These are phyloP conservation scores for Barnettozyma populi DNA, from an alignment of 805 yeast genomes.

Conservation along the genomic window DNA sequence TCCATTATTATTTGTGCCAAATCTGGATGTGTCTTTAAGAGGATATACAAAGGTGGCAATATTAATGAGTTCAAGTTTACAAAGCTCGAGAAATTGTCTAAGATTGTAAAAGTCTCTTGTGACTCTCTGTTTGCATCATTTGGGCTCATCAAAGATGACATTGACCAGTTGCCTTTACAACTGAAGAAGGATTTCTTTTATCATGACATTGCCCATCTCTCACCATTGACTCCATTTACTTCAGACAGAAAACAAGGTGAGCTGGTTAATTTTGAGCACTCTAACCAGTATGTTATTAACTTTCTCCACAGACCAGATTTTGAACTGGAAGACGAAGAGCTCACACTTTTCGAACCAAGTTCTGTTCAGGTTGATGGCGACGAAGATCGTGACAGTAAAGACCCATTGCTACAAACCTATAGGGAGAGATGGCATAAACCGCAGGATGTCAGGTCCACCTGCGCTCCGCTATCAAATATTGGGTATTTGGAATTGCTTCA, in stretches of 20 bases:
- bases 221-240: constrained; percentile 31
- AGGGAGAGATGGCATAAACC: constrained; percentile 21
- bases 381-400: constrained; percentile 7
- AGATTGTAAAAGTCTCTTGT: constrained; percentile 57
- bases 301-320: constrained; percentile 16
- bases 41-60: constrained; percentile 9
- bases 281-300: constrained; percentile 11
- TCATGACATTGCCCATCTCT: constrained; percentile 49
- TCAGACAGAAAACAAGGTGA: constrained; percentile 19
- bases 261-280: constrained; percentile 8
- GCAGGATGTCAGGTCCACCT: constrained; percentile 15
- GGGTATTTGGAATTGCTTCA: constrained; percentile 6
- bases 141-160: constrained; percentile 60
- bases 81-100: constrained; percentile 48
- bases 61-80: constrained; percentile 44
- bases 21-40: constrained; percentile 59
- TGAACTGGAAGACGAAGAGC: constrained; percentile 9
- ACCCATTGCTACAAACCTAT: constrained; percentile 16
- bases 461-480: not conserved
- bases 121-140: constrained; percentile 62
- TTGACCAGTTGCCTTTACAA: constrained; percentile 51
- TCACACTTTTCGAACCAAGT: constrained; percentile 13
- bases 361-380: constrained; percentile 4
- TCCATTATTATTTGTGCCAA: constrained; percentile 60
- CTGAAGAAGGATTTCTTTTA: constrained; percentile 41